phyloP scores from a whole-genome alignment of 805 yeast species.

The Sugiyamaella qingdaonensis region DNA sequence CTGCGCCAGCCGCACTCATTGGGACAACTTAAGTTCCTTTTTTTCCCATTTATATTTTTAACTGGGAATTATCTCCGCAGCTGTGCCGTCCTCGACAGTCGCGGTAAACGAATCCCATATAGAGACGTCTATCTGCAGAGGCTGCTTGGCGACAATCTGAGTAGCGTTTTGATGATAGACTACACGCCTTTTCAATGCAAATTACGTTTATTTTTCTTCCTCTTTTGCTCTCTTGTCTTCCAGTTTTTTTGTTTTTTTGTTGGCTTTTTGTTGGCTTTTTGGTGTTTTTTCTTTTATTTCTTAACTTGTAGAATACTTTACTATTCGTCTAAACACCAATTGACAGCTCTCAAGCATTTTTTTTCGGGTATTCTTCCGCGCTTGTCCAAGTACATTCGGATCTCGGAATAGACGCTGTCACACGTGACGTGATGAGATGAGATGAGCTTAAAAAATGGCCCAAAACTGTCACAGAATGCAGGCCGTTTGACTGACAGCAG shows the following conservation, averaged over 20 bases:
- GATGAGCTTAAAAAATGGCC: background rate
- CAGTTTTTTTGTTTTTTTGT: too few species aligned
- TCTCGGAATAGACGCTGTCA: background rate
- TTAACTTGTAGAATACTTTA: too few species aligned
- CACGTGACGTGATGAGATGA: constrained; percentile 5
- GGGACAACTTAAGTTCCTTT: background rate
- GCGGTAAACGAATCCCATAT: constrained; percentile 12
- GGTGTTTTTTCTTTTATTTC: too few species aligned
- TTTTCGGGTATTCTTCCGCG: too few species aligned
- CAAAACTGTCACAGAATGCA: too few species aligned
- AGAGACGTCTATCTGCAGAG: constrained; percentile 10
- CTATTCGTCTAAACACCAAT: too few species aligned
- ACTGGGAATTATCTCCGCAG: constrained; percentile 10
- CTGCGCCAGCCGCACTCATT: background rate
- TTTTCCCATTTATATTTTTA: background rate
- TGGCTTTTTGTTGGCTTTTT: too few species aligned
- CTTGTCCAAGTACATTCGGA: background rate
- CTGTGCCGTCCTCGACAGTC: constrained; percentile 10
- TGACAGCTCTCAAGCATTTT: too few species aligned
- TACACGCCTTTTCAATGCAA: background rate
- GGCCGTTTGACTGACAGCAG: too few species aligned
- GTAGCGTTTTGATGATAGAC: constrained; percentile 9
- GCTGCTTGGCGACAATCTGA: background rate
- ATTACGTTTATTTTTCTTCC: too few species aligned
- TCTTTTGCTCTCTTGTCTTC: too few species aligned